phyloP scores from a whole-genome alignment of 345 rosid species.

The Durio zibethinus region DNA sequence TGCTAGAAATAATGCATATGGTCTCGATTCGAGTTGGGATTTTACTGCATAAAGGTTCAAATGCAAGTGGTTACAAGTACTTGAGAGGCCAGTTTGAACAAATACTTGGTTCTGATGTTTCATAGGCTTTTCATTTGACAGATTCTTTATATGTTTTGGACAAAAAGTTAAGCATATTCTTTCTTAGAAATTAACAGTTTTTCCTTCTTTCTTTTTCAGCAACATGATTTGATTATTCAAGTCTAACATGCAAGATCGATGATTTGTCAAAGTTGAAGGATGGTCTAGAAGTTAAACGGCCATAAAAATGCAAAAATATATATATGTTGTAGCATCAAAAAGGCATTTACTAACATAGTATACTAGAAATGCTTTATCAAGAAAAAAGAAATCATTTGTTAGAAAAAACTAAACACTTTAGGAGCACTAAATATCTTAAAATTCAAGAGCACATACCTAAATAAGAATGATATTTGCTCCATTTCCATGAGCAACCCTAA shows the following conservation, averaged over 20 bases:
- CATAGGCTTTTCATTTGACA: constrained; percentile 14
- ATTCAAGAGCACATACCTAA: constrained; percentile 47
- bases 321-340: neutral
- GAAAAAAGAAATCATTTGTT: neutral
- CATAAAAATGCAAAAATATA: neutral
- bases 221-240: neutral
- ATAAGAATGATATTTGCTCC: constrained; percentile 87
- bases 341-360: neutral
- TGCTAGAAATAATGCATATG: constrained; percentile 12
- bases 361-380: neutral
- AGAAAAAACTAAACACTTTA: neutral
- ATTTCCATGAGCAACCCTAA: constrained; percentile 61
- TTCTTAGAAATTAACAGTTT: neutral
- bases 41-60: constrained; percentile 7
- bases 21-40: constrained; percentile 27
- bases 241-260: no score
- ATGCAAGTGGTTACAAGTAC: constrained; percentile 16
- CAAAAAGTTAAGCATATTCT: neutral
- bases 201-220: neutral
- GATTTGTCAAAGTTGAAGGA: neutral
- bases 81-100: no score
- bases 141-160: neutral
- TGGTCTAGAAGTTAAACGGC: neutral
- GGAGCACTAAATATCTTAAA: neutral
- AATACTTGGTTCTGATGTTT: constrained; percentile 12